These are phyloP conservation scores for Colletotrichum trifolii DNA, from an alignment of 2,329 filamentous ascomycete genomes.

Conservation along the genomic window DNA sequence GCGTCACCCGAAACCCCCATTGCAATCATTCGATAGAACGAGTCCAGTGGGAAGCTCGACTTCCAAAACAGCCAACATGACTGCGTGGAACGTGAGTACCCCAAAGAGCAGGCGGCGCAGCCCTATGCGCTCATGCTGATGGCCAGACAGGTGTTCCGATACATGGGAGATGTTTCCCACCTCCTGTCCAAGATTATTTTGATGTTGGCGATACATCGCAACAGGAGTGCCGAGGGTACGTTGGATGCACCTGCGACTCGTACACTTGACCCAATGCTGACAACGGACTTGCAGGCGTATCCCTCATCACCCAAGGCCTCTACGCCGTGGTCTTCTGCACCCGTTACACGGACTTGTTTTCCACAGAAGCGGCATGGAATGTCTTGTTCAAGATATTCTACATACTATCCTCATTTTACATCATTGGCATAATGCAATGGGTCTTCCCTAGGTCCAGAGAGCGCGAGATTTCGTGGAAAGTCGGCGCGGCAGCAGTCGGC, in stretches of 20 bases:
- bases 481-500: conserved; percentile 76
- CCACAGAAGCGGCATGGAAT: conserved; percentile 71
- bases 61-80: conserved; percentile 45
- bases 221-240: conserved; percentile 84
- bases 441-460: conserved; percentile 89
- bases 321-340: conserved; percentile 89
- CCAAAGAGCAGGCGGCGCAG: not conserved
- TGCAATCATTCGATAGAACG: conserved; percentile 7
- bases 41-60: conserved; percentile 23
- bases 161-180: conserved; percentile 87
- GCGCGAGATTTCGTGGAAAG: conserved; percentile 91
- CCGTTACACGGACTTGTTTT: conserved; percentile 87
- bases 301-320: conserved; percentile 88
- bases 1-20: conserved; percentile 13
- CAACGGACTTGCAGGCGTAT: conserved; percentile 72
- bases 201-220: conserved; percentile 89
- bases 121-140: conserved; percentile 14
- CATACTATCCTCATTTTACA: conserved; percentile 85
- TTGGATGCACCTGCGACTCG: not conserved
- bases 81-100: conserved; percentile 53
- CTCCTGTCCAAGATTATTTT: conserved; percentile 89
- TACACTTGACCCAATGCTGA: conserved; percentile 29
- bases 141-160: conserved; percentile 70
- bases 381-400: conserved; percentile 91
- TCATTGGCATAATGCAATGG: conserved; percentile 87